A percentile compares a stretch with the other conserved stretches of the same genome.
Evolutionary conservation across 1,284 basidiomycete genomes (phyloP).

Genomic region (Phenoliferia sp.): DNA sequence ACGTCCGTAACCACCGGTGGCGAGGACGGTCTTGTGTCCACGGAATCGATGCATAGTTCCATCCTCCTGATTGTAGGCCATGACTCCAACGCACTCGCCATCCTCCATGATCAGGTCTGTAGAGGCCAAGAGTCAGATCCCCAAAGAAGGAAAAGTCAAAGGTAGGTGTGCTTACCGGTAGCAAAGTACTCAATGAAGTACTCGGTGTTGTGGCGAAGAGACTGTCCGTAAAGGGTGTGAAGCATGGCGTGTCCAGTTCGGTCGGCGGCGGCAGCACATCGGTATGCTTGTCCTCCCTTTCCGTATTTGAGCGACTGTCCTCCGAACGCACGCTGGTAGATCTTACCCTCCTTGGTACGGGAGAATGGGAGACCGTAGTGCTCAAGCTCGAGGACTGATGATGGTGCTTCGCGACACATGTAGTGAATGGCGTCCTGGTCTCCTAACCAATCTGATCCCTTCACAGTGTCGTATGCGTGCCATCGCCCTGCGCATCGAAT

Average conservation of each 20-base stretch:
- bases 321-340: conserved; percentile 99
- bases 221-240: conserved; percentile 92
- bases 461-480: conserved; percentile 99
- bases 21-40: conserved; percentile 95
- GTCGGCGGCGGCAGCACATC: conserved; percentile 97
- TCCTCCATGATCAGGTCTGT: conserved; percentile 93
- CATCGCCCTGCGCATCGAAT: conserved; percentile 62
- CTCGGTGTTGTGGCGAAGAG: conserved; percentile 97
- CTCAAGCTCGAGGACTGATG: conserved; percentile 64
- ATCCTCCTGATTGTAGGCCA: conserved; percentile 99
- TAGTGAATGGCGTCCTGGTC: conserved; percentile 72
- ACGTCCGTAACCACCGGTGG: conserved; percentile 97
- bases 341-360: conserved; percentile 97
- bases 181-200: conserved; percentile 99
- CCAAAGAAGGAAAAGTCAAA: not conserved
- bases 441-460: conserved; percentile 99
- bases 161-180: conserved; percentile 36
- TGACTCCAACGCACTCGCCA: conserved; percentile 98
- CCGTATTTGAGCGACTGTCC: conserved; percentile 96
- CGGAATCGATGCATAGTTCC: conserved; percentile 98
- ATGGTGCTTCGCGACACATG: conserved; percentile 20
- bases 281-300: conserved; percentile 98
- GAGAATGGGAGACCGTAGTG: conserved; percentile 99
- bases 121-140: conserved; percentile 8
- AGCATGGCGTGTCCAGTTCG: conserved; percentile 98